phyloP scores from a whole-genome alignment of 352 stramenopile species.

The Phytophthora tentaculata region DNA sequence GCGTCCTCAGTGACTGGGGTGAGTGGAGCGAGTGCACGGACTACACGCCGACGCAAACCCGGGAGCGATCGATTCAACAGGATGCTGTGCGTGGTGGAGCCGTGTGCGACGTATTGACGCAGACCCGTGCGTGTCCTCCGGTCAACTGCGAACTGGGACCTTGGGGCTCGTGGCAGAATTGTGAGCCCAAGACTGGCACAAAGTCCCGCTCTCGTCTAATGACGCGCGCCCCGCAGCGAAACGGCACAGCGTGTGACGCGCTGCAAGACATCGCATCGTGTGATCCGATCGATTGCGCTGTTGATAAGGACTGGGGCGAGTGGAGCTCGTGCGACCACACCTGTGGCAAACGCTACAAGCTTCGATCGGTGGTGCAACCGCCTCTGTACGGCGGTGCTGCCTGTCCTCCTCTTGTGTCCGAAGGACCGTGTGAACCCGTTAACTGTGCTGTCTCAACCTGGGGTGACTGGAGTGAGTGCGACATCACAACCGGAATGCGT shows the following conservation, averaged over 20 bases:
- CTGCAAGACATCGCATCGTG: conserved; percentile 42
- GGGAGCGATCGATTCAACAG: conserved; percentile 45
- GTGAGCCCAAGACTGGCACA: conserved; percentile 30
- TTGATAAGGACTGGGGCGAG: conserved; percentile 49
- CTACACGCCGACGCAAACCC: conserved; percentile 50
- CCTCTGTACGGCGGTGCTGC: conserved; percentile 41
- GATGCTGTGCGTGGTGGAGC: conserved; percentile 44
- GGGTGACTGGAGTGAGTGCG: conserved; percentile 50
- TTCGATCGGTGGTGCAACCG: conserved; percentile 30
- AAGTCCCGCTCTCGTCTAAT: conserved; percentile 37
- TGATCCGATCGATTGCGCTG: conserved; percentile 48
- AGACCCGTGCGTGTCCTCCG: conserved; percentile 44
- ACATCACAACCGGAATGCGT: conserved; percentile 44
- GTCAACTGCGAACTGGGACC: conserved; percentile 52
- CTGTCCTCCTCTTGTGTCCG: conserved; percentile 38
- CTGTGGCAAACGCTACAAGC: conserved; percentile 48
- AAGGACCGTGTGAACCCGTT: conserved; percentile 53
- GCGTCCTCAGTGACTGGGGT: conserved; percentile 41
- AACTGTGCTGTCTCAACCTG: conserved; percentile 50
- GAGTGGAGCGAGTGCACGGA: conserved; percentile 55
- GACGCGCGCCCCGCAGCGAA: conserved; percentile 34
- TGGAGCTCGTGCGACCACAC: conserved; percentile 51
- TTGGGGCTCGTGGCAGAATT: conserved; percentile 40
- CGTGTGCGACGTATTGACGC: conserved; percentile 31
- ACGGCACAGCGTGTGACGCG: conserved; percentile 35